These are phyloP conservation scores for Zygosaccharomyces rouxii DNA, from an alignment of 805 yeast species.

Conservation along the genomic window DNA sequence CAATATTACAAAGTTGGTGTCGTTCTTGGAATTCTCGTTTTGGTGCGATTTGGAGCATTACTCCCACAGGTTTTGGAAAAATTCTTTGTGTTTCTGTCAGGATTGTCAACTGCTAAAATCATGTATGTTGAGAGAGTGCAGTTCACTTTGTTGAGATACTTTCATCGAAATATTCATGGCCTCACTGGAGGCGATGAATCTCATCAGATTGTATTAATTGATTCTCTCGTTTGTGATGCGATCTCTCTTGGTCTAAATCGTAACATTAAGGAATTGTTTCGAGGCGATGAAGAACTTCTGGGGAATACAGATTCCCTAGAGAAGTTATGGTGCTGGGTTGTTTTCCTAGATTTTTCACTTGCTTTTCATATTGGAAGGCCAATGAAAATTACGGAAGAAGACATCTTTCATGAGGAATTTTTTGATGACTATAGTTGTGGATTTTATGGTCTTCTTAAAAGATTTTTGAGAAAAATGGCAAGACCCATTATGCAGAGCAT, in stretches of 20 bases:
- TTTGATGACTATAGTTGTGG: slow-evolving; percentile 3
- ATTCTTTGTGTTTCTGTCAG: slow-evolving; percentile 25
- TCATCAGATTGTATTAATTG: slow-evolving; percentile 15
- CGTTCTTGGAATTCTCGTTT: slow-evolving; percentile 22
- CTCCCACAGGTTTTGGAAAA: slow-evolving; percentile 21
- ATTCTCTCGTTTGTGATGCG: slow-evolving; percentile 17
- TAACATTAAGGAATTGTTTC: slow-evolving; percentile 17
- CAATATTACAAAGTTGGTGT: slow-evolving; percentile 31
- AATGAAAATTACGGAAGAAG: slow-evolving; percentile 9
- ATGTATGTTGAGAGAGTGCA: slow-evolving; percentile 31
- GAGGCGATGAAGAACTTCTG: slow-evolving; percentile 14
- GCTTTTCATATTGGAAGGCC: slow-evolving; percentile 28
- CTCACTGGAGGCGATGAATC: slow-evolving; percentile 28
- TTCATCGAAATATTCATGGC: slow-evolving; percentile 11
- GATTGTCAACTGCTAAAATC: slow-evolving; percentile 27
- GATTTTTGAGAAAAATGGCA: slow-evolving; percentile 14
- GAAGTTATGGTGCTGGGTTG: slow-evolving; percentile 28
- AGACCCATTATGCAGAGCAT: slow-evolving; percentile 18
- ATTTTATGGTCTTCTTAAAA: slow-evolving; percentile 13
- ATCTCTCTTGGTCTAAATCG: slow-evolving; percentile 25
- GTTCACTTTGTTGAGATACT: slow-evolving; percentile 22
- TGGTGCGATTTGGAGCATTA: slow-evolving; percentile 13
- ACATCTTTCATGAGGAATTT: slow-evolving; percentile 5
- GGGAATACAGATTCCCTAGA: slow-evolving; percentile 23
- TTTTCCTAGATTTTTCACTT: slow-evolving; percentile 23